Evolutionary conservation across 192 early-diverging fungal species (phyloP), one percentile per base, ranked within the genome.

Genomic region (Coemansia sp.): DNA sequence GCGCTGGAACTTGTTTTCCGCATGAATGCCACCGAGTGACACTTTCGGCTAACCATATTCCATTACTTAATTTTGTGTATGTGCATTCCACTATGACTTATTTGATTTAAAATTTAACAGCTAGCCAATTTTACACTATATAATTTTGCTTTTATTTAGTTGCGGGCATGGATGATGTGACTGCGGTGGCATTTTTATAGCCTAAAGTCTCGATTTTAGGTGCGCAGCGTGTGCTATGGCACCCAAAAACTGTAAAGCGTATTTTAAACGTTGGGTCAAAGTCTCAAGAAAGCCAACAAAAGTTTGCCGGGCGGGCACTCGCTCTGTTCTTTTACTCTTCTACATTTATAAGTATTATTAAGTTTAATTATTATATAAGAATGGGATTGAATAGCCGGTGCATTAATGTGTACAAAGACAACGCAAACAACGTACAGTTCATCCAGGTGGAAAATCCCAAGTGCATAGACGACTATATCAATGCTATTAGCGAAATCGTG

Each of bases 1-100:
- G 72, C 85, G n/a, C 60, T 87, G 54, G 82, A 85, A 49, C 69
- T 78, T 25, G 86, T 87, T 15, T 85, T 87, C 57, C 66, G 62
- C 57, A 86, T 84, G 81, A 82, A 85, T 63, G 31, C 65, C 15
- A 51, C 46, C 28, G 64, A 60, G n/a, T 66, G 23, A 31, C 54
- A 15, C 6, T 34, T 34, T 9, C 31, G 31, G 31, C 31, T 6
- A 8, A 34, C 31, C 31, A 44, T 44, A 44, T 44, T 44, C 14
- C 12, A 44, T 44, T 44, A n/a, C 40, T 44, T 44, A 44, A 44
- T 44, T 44, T 44, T 44, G 40, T 44, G 31, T 34, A 34, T 34
- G 31, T 34, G 31, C 31, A 34, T 44, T 44, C 40, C 14, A 44
- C 40, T 44, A 44, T 15, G 4, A 44, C 14, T 44, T n/a, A 15